Percentiles rank a stretch among this genome's conserved stretches.
Conservation (phyloP, 2,329 filamentous ascomycete genomes). For the Chaetomiaceae sp. region DNA sequence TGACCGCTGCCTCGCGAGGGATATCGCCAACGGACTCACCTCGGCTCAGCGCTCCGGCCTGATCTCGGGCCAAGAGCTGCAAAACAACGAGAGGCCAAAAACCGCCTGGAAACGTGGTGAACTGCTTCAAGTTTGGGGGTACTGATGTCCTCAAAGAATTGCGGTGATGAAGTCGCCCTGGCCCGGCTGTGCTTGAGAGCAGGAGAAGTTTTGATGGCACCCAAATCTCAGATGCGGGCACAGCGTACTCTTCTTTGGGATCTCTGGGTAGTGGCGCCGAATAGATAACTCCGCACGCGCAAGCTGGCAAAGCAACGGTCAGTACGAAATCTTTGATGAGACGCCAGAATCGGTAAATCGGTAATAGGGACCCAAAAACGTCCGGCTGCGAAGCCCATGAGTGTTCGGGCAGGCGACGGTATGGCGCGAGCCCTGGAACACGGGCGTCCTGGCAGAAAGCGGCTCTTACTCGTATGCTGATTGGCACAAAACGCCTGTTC, state of each 20-base stretch:
- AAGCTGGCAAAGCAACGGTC: slow-evolving; percentile 7
- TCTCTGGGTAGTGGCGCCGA: neutral
- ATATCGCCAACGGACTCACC: no score
- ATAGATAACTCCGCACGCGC: neutral
- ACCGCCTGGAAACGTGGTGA: no score
- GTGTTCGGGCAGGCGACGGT: neutral
- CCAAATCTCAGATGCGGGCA: neutral
- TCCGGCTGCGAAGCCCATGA: neutral
- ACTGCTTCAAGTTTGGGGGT: no score
- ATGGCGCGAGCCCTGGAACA: neutral
- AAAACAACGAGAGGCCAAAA: no score
- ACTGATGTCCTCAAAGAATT: no score
- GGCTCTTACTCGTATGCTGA: slow-evolving; percentile 15
- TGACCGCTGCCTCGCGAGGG: no score
- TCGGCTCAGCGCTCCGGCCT: no score
- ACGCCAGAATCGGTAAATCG: neutral
- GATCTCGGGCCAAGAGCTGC: no score
- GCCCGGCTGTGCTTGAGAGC: neutral
- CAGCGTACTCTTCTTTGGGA: neutral
- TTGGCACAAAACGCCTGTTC: slow-evolving; percentile 13
- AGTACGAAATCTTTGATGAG: slow-evolving; percentile 1
- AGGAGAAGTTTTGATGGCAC: neutral
- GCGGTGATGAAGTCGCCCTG: no score
- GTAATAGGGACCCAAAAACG: neutral
- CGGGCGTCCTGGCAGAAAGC: slow-evolving; percentile 3